Percentiles rank a stretch among this genome's conserved stretches.
These are phyloP conservation scores for Drosera capensis DNA, from an alignment of 148 eudicot genomes.

Conservation along the genomic window DNA sequence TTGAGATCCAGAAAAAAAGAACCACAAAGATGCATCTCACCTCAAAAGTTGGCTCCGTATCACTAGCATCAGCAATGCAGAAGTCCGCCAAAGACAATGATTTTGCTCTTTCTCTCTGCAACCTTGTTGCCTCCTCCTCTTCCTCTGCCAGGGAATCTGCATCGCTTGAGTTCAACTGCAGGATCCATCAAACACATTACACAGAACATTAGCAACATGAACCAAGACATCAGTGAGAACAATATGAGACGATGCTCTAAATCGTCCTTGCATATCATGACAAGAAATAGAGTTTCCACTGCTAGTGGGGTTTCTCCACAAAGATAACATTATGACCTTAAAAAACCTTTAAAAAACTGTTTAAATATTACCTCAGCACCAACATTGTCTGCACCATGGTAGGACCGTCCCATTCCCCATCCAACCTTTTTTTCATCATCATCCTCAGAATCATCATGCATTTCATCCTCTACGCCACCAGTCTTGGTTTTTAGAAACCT, in stretches of 20 bases:
- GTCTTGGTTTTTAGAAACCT: conserved; percentile 37
- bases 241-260: not conserved
- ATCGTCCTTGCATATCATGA: not conserved
- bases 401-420: conserved; percentile 33
- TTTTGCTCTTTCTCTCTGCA: conserved; percentile 45
- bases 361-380: conserved; percentile 38
- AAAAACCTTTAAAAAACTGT: not conserved
- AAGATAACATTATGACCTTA: not conserved
- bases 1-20: too few species aligned
- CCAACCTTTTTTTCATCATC: conserved; percentile 27
- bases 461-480: conserved; percentile 66
- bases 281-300: not conserved
- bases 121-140: conserved; percentile 54
- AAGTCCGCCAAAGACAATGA: conserved; percentile 43
- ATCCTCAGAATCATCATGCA: conserved; percentile 52
- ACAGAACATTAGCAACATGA: not conserved
- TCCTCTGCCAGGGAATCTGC: conserved; percentile 52
- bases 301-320: too few species aligned
- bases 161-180: conserved; percentile 50
- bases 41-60: conserved; percentile 71
- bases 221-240: not conserved
- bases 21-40: conserved; percentile 14
- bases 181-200: conserved; percentile 5
- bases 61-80: conserved; percentile 55
- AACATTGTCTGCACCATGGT: conserved; percentile 30